Base-by-base conservation (phyloP, 2,329 filamentous ascomycete genomes). In the Aspergillus aculeatinus region DNA sequence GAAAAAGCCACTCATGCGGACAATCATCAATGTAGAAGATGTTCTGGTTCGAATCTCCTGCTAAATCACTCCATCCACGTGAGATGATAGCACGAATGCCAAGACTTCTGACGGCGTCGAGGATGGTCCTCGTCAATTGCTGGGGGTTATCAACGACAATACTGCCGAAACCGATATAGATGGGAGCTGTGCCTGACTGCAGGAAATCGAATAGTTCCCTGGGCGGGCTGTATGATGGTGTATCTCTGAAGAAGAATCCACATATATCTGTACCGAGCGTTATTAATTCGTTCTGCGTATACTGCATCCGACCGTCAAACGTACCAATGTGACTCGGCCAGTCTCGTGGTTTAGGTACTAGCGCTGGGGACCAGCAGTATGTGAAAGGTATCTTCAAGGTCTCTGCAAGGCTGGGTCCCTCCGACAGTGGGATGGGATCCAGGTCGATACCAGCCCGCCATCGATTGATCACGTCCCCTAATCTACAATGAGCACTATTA, bases 1-100 rank as follows among this genome's bases (percentile, higher is more conserved):
- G 77, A 63, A 87, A 87, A 0, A 86, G 74, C 84, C 84, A 86
- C 59, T 85, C 81, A 56, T 86, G 83, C 1, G 83, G 84, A 56
- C 79, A 82, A 61, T 86, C 82, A 4, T 78, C 83, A 4, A 87
- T 71, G 63, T 81, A 82, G 60, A 81, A 81, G 9, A 85, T 73
- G 44, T 77, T 73, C 3, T 64, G 60, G 48, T 63, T 66, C 10
- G 66, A 68, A 10, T 72, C 70, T 9, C 75, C 76, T 44, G 75
- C 77, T 19, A 83, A 72, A 14, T 79, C 76, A 54, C 81, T 80
- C 83, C 82, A 86, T 2, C 83, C 83, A 54, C 80, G 79, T 0
- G 83, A 85, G 0, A 87, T 74, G 1, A 87, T 76, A 1, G 81
- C 83, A 23, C 84, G 77, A 5, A 78, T 76, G 4, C 83, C 83